Conservation (phyloP, 1,284 basidiomycete species). For the Malassezia cuniculi region DNA sequence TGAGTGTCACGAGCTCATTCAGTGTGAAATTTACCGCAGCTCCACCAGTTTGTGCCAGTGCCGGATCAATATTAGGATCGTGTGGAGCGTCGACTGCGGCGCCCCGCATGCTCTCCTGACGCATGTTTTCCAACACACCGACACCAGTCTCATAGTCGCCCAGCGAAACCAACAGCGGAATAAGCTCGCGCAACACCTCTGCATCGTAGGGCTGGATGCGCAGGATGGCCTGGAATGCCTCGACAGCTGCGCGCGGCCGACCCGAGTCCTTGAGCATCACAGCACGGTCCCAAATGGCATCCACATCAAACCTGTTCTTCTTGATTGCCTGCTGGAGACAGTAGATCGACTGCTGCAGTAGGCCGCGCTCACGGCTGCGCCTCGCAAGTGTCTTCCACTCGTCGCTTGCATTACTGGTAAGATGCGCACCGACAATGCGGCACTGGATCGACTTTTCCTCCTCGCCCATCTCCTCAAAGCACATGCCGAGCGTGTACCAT, state of each 20-base stretch:
- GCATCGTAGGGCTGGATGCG: constrained; percentile 68
- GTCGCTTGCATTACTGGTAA: constrained; percentile 62
- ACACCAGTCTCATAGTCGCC: constrained; percentile 57
- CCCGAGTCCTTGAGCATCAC: constrained; percentile 65
- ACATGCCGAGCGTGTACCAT: constrained; percentile 70
- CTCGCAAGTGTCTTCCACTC: constrained; percentile 67
- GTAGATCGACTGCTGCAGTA: constrained; percentile 74
- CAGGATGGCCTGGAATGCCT: constrained; percentile 62
- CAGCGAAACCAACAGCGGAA: constrained; percentile 62
- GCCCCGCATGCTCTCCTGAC: constrained; percentile 47
- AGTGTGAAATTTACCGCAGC: constrained; percentile 19
- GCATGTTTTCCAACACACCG: constrained; percentile 56
- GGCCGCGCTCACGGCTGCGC: constrained; percentile 54
- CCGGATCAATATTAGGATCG: constrained; percentile 15
- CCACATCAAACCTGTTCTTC: constrained; percentile 65
- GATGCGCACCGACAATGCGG: constrained; percentile 76
- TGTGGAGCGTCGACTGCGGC: constrained; percentile 2
- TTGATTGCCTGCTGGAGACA: constrained; percentile 74
- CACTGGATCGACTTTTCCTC: constrained; percentile 60
- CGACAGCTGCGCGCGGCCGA: constrained; percentile 61
- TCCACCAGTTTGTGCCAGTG: not conserved
- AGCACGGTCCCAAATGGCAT: constrained; percentile 81
- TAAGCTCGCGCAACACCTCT: constrained; percentile 64
- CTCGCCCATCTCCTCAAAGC: constrained; percentile 21
- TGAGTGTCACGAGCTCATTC: constrained; percentile 56